Base-by-base conservation (phyloP, 2,329 filamentous ascomycete species). In the Hirsutella thompsonii region DNA sequence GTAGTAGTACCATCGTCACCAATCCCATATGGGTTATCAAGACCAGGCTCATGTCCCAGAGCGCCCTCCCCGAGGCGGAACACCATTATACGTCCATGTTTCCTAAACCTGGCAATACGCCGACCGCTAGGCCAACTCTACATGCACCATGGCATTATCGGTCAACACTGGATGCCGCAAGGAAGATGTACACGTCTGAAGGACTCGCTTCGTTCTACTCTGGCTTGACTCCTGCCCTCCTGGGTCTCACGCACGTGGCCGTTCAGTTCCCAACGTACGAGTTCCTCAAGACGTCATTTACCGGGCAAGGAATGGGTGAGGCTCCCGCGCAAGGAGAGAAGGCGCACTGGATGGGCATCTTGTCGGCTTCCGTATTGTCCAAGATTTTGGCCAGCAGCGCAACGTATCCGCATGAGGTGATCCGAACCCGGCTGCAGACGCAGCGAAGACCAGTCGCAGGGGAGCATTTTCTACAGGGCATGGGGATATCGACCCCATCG, bases 11-110 rank as follows among this genome's bases (percentile, higher is more conserved):
- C 4, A 73, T 96, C 47, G 83, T 82, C 47, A 98, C 92, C 20
- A 98, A 96, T 60, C 92, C 92, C 1, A 98, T 98, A 46, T 98
- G 92, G 92, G 92, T 98, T 30, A 94, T 98, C 67, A 98, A 98
- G 65, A 98, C 92, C 38, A 76, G 92, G 50, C 75, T 98, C 52
- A 96, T 96, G 92, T 94, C 92, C 30, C 92, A 96, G 66, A 83
- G 79, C 73, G 48, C 70, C 63, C 49, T 46, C 67, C 60, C 56
- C 62, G 47, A 56, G 59, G 67, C 62, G 56, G 68, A 56, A 55
- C 67, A 60, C 14, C 62, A 66, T 47, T 67, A 62, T 44, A 61
- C 66, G 47, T 66, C 63, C 45, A 49, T 52, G 47, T 66, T 68
- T 45, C 68, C 72, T 36, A 68, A 68, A 49, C 62, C 69, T 11